Conservation (phyloP, 202 grass and related monocot species). For the Musa balbisiana region DNA sequence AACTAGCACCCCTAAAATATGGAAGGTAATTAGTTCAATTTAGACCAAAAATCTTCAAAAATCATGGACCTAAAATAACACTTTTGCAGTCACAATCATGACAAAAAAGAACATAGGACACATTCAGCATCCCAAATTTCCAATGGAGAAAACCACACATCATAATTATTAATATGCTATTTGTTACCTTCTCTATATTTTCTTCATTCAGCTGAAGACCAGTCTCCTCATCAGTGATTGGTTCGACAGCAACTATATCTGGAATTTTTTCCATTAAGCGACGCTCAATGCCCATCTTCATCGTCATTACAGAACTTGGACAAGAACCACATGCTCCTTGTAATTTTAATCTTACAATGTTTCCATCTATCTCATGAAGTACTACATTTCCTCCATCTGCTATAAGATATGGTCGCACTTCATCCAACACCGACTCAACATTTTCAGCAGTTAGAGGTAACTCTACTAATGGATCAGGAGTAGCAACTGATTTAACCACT, state of each 20-base stretch:
- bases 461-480: conserved; percentile 45
- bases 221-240: conserved; percentile 78
- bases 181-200: conserved; percentile 81
- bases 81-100: background rate
- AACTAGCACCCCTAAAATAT: no score
- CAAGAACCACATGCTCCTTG: conserved; percentile 97
- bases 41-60: background rate
- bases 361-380: conserved; percentile 83
- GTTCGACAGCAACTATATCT: conserved; percentile 83
- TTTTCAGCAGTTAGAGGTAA: conserved; percentile 84
- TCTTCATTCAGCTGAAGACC: conserved; percentile 74
- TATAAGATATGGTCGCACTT: conserved; percentile 95
- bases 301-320: conserved; percentile 81
- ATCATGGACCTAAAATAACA: background rate
- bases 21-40: background rate
- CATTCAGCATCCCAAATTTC: background rate
- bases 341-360: conserved; percentile 68
- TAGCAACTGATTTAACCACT: conserved; percentile 71
- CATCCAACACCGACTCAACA: conserved; percentile 80
- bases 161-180: background rate
- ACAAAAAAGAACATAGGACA: background rate
- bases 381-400: conserved; percentile 89
- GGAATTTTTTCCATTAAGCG: conserved; percentile 98
- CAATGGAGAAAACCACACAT: background rate
- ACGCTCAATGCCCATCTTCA: conserved; percentile 90